These are phyloP conservation scores for Xanthoceras sorbifolium DNA, from an alignment of 345 rosid species.

Conservation along the genomic window DNA sequence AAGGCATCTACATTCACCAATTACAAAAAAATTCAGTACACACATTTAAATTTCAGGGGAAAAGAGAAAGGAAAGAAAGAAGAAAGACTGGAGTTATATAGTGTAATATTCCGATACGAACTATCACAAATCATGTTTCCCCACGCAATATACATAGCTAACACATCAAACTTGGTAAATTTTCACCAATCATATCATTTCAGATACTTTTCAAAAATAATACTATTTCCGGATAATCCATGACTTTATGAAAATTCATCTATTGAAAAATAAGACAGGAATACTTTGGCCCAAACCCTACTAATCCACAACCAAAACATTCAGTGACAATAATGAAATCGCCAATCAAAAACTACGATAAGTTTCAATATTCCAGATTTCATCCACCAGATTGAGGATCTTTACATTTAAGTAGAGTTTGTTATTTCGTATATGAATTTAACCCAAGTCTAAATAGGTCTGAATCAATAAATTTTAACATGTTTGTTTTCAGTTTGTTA, in stretches of 20 bases:
- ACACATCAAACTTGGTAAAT: background rate
- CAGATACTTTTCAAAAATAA: background rate
- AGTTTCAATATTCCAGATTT: background rate
- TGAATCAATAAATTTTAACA: no score
- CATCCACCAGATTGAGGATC: background rate
- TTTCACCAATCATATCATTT: background rate
- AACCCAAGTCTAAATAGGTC: no score
- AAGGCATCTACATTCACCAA: slow-evolving; percentile 49
- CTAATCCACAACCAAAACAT: background rate
- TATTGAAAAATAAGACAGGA: background rate
- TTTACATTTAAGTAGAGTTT: no score
- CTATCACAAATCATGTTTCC: background rate
- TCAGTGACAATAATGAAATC: background rate
- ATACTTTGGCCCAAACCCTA: background rate
- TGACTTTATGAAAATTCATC: background rate
- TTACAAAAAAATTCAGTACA: slow-evolving; percentile 15
- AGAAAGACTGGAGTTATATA: background rate
- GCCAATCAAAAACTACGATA: background rate
- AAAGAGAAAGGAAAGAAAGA: background rate
- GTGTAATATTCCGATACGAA: background rate
- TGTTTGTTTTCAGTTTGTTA: no score
- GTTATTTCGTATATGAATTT: no score
- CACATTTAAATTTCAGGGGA: background rate
- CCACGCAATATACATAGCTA: background rate
- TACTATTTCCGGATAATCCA: background rate